phyloP scores from a whole-genome alignment of 345 rosid genomes.

The Zanthoxylum bungeanum region DNA sequence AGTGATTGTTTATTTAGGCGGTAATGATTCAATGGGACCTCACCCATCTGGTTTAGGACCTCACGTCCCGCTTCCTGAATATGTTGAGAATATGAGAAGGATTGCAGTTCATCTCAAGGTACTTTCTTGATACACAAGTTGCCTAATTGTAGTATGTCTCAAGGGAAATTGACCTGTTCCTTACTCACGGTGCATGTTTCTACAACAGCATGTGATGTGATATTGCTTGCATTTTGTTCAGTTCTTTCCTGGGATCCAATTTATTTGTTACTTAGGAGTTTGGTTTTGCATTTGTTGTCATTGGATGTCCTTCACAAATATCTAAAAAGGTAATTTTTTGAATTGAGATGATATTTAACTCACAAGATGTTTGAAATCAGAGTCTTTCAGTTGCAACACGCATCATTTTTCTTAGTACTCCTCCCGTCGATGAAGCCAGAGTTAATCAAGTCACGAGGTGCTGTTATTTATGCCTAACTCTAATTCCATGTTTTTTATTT shows the following conservation, averaged over 20 bases:
- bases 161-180: too few relatives aligned
- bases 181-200: too few relatives aligned
- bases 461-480: constrained; percentile 10
- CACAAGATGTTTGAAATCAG: constrained; percentile 32
- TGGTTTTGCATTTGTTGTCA: too few relatives aligned
- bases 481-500: too few relatives aligned
- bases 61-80: constrained; percentile 80
- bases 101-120: constrained; percentile 83
- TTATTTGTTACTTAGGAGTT: too few relatives aligned
- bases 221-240: too few relatives aligned
- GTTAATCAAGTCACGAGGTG: constrained; percentile 63
- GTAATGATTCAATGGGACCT: constrained; percentile 96
- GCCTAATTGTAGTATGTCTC: neutral
- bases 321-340: too few relatives aligned
- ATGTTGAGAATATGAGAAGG: constrained; percentile 76
- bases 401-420: constrained; percentile 66
- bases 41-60: constrained; percentile 94
- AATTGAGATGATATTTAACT: too few relatives aligned
- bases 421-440: constrained; percentile 87
- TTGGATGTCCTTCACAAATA: too few relatives aligned
- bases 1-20: constrained; percentile 92
- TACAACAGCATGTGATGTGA: too few relatives aligned
- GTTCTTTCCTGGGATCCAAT: too few relatives aligned
- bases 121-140: constrained; percentile 13
- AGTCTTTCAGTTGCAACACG: constrained; percentile 68